phyloP scores from a whole-genome alignment of 768 basidiomycete species.

The Auricularia sp. region DNA sequence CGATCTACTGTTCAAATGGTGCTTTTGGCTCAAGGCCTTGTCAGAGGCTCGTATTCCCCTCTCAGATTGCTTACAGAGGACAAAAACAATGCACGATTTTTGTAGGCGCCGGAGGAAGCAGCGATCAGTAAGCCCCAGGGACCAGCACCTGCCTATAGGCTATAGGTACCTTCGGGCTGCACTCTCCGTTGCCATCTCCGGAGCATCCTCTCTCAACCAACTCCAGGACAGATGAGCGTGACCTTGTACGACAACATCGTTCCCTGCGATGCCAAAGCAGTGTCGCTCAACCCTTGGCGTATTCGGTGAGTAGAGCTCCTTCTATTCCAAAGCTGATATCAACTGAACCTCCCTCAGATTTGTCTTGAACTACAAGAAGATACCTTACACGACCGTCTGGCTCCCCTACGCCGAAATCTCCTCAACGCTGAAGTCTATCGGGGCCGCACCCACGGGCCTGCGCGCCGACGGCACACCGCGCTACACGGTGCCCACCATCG shows the following conservation, averaged over 20 bases:
- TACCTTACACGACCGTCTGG: constrained; percentile 34
- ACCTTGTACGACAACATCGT: not conserved
- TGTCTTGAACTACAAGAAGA: constrained; percentile 24
- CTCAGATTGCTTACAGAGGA: too few relatives aligned
- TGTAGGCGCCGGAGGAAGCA: too few relatives aligned
- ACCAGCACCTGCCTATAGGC: too few relatives aligned
- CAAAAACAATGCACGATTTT: too few relatives aligned
- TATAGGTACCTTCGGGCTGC: too few relatives aligned
- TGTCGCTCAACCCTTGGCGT: not conserved
- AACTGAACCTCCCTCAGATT: constrained; percentile 13
- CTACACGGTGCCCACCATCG: not conserved
- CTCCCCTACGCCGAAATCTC: constrained; percentile 34
- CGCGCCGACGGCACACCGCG: not conserved
- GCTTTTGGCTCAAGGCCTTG: too few relatives aligned
- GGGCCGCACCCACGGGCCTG: constrained; percentile 16
- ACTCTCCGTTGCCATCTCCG: too few relatives aligned
- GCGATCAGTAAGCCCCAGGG: too few relatives aligned
- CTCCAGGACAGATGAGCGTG: not conserved
- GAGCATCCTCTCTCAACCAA: too few relatives aligned
- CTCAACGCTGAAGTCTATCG: constrained; percentile 20
- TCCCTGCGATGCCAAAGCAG: not conserved
- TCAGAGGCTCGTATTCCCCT: too few relatives aligned
- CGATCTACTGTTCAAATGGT: too few relatives aligned
- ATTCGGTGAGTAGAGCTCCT: not conserved
- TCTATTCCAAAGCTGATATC: not conserved